Base-by-base conservation (phyloP, 2,329 filamentous ascomycete species). In the Aureobasidium sp. region DNA sequence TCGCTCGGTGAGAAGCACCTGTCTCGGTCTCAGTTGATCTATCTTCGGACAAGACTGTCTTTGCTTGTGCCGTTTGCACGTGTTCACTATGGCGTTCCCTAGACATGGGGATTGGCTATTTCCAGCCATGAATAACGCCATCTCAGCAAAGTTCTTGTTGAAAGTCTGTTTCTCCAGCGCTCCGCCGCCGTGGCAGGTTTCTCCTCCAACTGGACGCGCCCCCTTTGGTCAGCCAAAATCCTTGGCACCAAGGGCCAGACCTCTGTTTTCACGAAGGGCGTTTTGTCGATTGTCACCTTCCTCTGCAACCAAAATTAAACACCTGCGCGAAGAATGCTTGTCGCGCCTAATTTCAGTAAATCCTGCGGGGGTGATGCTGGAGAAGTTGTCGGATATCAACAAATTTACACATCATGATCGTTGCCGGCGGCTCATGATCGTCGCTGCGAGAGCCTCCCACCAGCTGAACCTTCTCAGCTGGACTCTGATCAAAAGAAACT, bases 211-310 rank as follows among this genome's bases (percentile, higher is more conserved):
- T 25, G 39, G 15, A 57, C 29, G 39, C 36, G 17, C 42, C 29
- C 41, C 20, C 14, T 44, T 8, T 34, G 31, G 27, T 14, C 29
- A 59, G 56, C 44, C 31, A 41, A 41, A 49, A 17, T 15, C 8
- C 56, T 59, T 59, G 56, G 56, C 56, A 7, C 44, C 4, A 5
- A 31, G 12, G 56, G 44, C 56, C 34, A 59, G 56, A 59, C 20
- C 44, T 25, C 27, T n/a, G 9, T 45, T 11, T 20, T 27, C 15
- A n/a, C 15, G 34, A 49, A 25, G 22, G 39, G 44, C 27, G 22
- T 48, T 20, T 49, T 29, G 47, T 11, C 5, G 12, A 34, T 7
- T 22, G 27, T 27, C 3, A 47, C 47, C 41, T 42, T 39, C 29
- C 44, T 34, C 31, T 34, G 31, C 31, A 12, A 20, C 52, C 42